Base-by-base conservation (phyloP, 495 filamentous ascomycete species). In the Bathelium albidoporum region DNA sequence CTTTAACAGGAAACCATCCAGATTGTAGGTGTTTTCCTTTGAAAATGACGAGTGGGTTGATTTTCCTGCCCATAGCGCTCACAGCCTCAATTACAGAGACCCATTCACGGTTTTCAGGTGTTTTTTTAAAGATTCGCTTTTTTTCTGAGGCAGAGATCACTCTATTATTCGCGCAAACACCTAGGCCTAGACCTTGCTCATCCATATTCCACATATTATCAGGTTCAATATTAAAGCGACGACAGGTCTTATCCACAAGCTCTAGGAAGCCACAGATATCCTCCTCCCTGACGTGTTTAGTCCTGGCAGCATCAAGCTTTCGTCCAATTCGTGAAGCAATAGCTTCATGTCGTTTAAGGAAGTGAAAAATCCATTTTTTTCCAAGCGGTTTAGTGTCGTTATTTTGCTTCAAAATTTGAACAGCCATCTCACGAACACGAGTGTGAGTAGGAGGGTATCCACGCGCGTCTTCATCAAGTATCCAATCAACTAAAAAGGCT, bases 401-500 rank as follows among this genome's bases (percentile, higher is more conserved):
- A 28, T 34, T 59, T 26, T 44, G 44, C 2, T 20, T 7, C 28
- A 64, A 34, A 24, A 59, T 64, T 64, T 32, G 32, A 41, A 41
- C 59, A 18, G 62, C 49, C 24, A 64, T 64, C 31, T 64, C 49
- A 41, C 49, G 49, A 34, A 31, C 49, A n/a, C 52, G 62, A 32
- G 49, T 29, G 49, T 43, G 20, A 14, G 18, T 43, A 41, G 49
- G 28, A 64, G 62, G 62, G 22, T 41, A 64, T n/a, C 52, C 62
- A 34, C 49, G 49, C 16, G 44, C 52, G 12, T 43, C 62, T 45
- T 64, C 49, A n/a, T 64, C 32, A 43, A 64, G 45, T 7, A 64
- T 64, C 63, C 41, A 64, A 5, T 64, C 63, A 29, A 60, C 63
- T 1, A 64, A 41, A 43, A 64, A 64, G 12, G 43, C 55, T 20